Conservation (phyloP, 2,329 filamentous ascomycete species). For the Triangularia setosa region DNA sequence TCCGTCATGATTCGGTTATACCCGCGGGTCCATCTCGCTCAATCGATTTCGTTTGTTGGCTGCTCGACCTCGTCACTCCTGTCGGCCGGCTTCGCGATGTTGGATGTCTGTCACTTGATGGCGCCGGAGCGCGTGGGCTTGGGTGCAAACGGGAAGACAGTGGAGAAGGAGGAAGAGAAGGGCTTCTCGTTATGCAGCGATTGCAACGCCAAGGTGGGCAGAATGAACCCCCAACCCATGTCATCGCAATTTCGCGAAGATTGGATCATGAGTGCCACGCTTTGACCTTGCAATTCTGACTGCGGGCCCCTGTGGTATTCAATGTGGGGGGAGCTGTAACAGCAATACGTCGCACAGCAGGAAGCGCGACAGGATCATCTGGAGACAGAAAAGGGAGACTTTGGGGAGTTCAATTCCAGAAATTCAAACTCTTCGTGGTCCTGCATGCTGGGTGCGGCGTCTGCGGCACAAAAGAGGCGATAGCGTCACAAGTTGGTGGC, state of each 20-base stretch:
- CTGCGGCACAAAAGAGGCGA: not conserved
- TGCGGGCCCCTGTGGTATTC: not conserved
- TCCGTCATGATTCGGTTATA: conserved; percentile 17
- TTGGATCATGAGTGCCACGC: conserved; percentile 12
- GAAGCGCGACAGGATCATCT: not conserved
- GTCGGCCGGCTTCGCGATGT: not conserved
- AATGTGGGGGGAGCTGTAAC: conserved; percentile 1
- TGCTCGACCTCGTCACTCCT: not conserved
- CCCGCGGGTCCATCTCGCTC: conserved; percentile 17
- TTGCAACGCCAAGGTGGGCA: conserved; percentile 6
- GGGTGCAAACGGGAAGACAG: no score
- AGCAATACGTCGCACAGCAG: not conserved
- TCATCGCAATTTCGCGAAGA: conserved; percentile 22
- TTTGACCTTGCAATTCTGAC: conserved; percentile 12
- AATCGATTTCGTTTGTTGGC: not conserved
- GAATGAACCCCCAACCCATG: conserved; percentile 14
- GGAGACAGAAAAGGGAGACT: not conserved
- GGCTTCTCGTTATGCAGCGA: not conserved
- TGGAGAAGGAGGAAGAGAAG: not conserved
- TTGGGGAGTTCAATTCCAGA: not conserved
- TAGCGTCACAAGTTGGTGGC: not conserved
- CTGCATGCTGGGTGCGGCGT: not conserved
- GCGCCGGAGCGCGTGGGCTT: conserved; percentile 17
- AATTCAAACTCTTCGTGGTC: not conserved
- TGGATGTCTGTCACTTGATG: conserved; percentile 1